These are phyloP conservation scores for Cyberlindnera maclurae DNA, from an alignment of 805 yeast species.

Conservation along the genomic window DNA sequence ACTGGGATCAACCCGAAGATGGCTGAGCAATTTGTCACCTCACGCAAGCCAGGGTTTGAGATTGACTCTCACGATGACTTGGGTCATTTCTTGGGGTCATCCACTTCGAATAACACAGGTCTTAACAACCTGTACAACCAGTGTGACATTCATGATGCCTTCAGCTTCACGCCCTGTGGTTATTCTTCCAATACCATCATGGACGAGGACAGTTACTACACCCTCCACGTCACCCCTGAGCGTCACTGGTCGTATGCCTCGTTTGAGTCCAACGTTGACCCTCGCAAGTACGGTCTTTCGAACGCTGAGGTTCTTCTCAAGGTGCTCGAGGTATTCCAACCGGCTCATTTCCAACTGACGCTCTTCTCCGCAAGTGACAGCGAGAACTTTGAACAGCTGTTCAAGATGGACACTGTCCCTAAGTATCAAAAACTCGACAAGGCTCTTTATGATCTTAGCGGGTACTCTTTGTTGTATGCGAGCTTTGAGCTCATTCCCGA, in stretches of 20 bases:
- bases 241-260: constrained; percentile 93
- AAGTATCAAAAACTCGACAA: constrained; percentile 60
- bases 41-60: constrained; percentile 33
- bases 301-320: constrained; percentile 50
- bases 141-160: constrained; percentile 65
- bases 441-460: constrained; percentile 66
- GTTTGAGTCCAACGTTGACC: constrained; percentile 81
- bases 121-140: constrained; percentile 54
- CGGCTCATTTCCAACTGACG: constrained; percentile 65
- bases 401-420: constrained; percentile 25
- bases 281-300: constrained; percentile 29
- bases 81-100: constrained; percentile 75
- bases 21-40: constrained; percentile 53
- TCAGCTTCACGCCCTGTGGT: constrained; percentile 91
- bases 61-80: constrained; percentile 50
- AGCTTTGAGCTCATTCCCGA: constrained; percentile 40
- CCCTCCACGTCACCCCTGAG: constrained; percentile 93
- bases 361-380: constrained; percentile 34
- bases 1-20: constrained; percentile 60
- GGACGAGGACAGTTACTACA: constrained; percentile 58
- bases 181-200: constrained; percentile 82
- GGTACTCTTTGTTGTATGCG: constrained; percentile 65
- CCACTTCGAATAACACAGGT: constrained; percentile 56
- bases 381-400: constrained; percentile 29
- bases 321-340: constrained; percentile 61